A percentile compares a stretch with the other conserved stretches of the same genome.
These are phyloP conservation scores for Xerocomellus intermedius DNA, from an alignment of 768 basidiomycete genomes.

Conservation along the genomic window DNA sequence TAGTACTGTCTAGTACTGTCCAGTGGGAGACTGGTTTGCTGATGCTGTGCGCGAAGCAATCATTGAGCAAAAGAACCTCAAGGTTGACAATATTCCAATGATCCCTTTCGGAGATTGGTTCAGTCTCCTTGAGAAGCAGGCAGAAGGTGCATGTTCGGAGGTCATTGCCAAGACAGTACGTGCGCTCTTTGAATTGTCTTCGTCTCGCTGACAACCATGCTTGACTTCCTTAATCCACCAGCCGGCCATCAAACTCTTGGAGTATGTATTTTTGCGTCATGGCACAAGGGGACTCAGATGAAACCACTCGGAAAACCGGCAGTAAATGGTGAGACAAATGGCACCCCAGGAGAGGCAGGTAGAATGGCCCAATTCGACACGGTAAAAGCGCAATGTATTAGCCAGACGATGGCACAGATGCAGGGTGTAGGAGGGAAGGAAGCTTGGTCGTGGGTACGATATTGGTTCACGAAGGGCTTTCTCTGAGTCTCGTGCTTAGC, in stretches of 20 bases:
- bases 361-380: neutral
- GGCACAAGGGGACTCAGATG: neutral
- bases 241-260: constrained; percentile 34
- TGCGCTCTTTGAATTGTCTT: neutral
- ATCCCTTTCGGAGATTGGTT: constrained; percentile 34
- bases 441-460: constrained; percentile 3
- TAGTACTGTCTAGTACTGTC: too few species aligned
- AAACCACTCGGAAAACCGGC: neutral
- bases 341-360: neutral
- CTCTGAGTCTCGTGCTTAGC: neutral
- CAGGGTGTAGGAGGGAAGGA: neutral
- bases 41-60: constrained; percentile 21
- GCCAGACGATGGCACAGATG: constrained; percentile 5
- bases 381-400: neutral
- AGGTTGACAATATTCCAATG: constrained; percentile 15
- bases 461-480: neutral
- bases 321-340: neutral
- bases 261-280: constrained; percentile 28
- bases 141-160: constrained; percentile 14
- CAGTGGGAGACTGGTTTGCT: too few species aligned
- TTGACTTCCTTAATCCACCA: neutral
- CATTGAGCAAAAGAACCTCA: constrained; percentile 8
- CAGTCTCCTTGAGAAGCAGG: constrained; percentile 22
- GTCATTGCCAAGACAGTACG: constrained; percentile 2
- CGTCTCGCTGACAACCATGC: neutral